Conservation (phyloP, 2,329 filamentous ascomycete species). For the Stachybotrys chartarum region DNA sequence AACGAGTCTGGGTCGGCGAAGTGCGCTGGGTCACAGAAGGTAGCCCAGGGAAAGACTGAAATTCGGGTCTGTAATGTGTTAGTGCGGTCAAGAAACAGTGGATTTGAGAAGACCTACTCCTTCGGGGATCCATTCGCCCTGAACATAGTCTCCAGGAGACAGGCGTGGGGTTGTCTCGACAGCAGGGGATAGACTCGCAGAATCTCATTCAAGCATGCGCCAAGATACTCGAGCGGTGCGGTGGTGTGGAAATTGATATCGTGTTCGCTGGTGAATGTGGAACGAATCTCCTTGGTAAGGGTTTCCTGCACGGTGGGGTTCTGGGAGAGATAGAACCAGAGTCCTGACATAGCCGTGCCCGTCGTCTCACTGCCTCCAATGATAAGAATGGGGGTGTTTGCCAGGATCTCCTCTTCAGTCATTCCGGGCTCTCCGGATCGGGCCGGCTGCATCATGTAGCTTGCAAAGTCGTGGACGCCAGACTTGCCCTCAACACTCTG, state of each 20-base stretch:
- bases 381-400: conserved; percentile 13
- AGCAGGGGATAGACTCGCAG: conserved; percentile 31
- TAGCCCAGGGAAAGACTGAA: conserved; percentile 35
- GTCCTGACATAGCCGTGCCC: conserved; percentile 19
- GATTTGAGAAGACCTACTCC: conserved; percentile 17
- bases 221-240: conserved; percentile 24
- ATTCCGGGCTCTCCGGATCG: conserved; percentile 22
- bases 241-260: conserved; percentile 29
- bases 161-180: conserved; percentile 18
- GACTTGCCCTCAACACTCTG: conserved; percentile 11
- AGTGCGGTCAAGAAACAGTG: not conserved
- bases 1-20: conserved; percentile 38
- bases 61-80: conserved; percentile 27
- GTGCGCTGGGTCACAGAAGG: conserved; percentile 33
- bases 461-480: conserved; percentile 12
- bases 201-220: conserved; percentile 32
- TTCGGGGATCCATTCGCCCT: conserved; percentile 24
- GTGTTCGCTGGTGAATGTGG: conserved; percentile 21
- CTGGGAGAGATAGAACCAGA: conserved; percentile 19
- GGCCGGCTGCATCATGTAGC: conserved; percentile 22
- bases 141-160: conserved; percentile 23
- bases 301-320: conserved; percentile 20
- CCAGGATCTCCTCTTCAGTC: conserved; percentile 23
- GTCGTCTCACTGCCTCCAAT: conserved; percentile 26
- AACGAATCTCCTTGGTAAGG: conserved; percentile 26